Conservation (phyloP, 441 rosid species). For the Brassica balearica region DNA sequence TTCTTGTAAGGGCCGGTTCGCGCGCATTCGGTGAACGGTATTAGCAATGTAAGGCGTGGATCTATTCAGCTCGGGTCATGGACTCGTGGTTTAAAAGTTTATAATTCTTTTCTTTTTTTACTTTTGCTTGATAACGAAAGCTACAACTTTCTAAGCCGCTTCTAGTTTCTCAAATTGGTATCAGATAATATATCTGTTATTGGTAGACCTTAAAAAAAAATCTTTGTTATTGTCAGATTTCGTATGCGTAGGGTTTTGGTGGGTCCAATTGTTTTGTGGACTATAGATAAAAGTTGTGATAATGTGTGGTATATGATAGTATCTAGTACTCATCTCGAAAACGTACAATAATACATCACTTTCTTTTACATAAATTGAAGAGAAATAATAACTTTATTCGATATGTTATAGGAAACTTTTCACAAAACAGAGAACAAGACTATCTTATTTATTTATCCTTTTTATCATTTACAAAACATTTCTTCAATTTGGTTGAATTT, state of each 20-base stretch:
- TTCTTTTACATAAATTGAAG: neutral
- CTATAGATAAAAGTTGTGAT: neutral
- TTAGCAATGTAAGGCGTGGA: neutral
- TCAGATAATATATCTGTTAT: neutral
- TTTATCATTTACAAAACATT: neutral
- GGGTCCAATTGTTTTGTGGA: neutral
- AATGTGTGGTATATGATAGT: neutral
- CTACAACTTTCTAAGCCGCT: no score
- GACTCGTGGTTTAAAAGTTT: no score
- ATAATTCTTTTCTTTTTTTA: no score
- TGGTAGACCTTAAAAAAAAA: no score
- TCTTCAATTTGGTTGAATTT: slow-evolving; percentile 1
- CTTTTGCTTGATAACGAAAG: no score
- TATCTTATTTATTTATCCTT: neutral
- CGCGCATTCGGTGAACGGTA: slow-evolving; percentile 15
- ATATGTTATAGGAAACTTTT: neutral
- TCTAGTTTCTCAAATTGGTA: no score
- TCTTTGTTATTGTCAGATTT: neutral
- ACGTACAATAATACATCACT: slow-evolving; percentile 2
- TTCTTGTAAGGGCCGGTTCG: neutral
- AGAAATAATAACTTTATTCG: neutral
- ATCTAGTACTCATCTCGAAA: neutral
- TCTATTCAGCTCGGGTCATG: neutral
- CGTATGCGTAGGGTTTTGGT: neutral
- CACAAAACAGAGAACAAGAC: neutral